Evolutionary conservation across 2,329 filamentous ascomycete species (phyloP), one percentile per base, ranked within the genome.

Genomic region (Xylariaceae sp.): DNA sequence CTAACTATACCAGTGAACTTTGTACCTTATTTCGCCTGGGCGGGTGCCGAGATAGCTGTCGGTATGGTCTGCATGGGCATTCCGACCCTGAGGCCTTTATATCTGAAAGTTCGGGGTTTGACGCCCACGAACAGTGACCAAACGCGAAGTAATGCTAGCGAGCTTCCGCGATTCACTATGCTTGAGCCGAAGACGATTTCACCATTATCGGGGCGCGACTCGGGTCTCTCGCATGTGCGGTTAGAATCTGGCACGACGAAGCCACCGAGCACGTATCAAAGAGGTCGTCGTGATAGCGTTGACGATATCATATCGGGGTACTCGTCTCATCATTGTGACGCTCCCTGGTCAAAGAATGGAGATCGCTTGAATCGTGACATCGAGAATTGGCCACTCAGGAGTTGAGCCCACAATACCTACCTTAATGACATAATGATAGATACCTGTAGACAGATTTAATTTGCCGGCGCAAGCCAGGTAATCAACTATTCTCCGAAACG

Each of bases 331-430:
- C 44, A 53, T 29, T 38, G 31, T 2, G 49, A 51, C 1, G 51
- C 49, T 4, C 61, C 61, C 38, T 62, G 56, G 58, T 52, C 61
- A 12, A 56, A 51, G 44, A 63, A 57, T 26, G 59, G 60, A 39
- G 44, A 61, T 7, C 47, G 43, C 4, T 42, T 62, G 3, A 39
- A 54, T 26, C 51, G 60, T 9, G 43, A 53, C 9, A 44, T 51
- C 30, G 45, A 42, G 3, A 50, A 57, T 7, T 62, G 59, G 59
- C 57, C 57, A 9, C 38, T 61, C 28, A 47, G 44, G 9, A 39
- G 43, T 34, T 54, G 33, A 52, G 22, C 11, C 6, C 11, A 26
- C 22, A 26, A 11, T 26, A 6, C 22, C 22, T 26, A 26, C 22
- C 22, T 26, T 26, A 6, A 26, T 26, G 11, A 11, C 22, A 6